Evolutionary conservation across 768 basidiomycete species (phyloP), one percentile per base, ranked within the genome.

Genomic region (Cystobasidiopsis lactophilus): DNA sequence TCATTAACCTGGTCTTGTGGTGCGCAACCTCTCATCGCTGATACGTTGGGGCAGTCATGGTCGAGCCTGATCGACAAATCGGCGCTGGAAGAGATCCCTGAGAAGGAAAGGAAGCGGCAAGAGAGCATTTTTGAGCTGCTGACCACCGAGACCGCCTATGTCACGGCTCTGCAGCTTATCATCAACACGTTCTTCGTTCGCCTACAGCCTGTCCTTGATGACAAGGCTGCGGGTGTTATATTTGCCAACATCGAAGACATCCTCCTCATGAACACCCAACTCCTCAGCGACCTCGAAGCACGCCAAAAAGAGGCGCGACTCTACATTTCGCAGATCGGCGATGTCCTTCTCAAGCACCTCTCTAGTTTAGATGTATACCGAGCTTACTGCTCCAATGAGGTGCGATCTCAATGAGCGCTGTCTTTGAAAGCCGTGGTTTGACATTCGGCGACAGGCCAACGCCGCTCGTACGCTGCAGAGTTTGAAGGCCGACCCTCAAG

Each of bases 61-160:
- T 79, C 84, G 7, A 91, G 86, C 64, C 68, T 95, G 47, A 79
- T 95, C 0, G 83, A 93, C 60, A 78, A 77, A 57, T 75, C 77
- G 31, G 85, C 82, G 0, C 66, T 95, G 21, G 80, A 80, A 29
- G 84, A 76, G 5, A 79, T 95, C 40, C 81, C 84, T 0, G 64
- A 73, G 1, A 70, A 70, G 23, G 91, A 96, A 64, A 73, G 89
- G 41, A 79, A 77, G 54, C 73, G 89, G 51, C 91, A 95, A 67
- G 91, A 96, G 72, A 80, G 84, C 0, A 91, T 93, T 49, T 96
- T 95, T 59, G 91, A 98, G 68, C 72, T 96, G 50, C 91, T 96
- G 59, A 74, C 74, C 5, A 96, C 91, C 0, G 91, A 98, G 65
- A 74, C 72, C 7, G 76, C 82, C 0, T 98, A 93, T 61, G 85